Evolutionary conservation across 2,329 filamentous ascomycete genomes (phyloP).

Genomic region (Fusarium continuum): DNA sequence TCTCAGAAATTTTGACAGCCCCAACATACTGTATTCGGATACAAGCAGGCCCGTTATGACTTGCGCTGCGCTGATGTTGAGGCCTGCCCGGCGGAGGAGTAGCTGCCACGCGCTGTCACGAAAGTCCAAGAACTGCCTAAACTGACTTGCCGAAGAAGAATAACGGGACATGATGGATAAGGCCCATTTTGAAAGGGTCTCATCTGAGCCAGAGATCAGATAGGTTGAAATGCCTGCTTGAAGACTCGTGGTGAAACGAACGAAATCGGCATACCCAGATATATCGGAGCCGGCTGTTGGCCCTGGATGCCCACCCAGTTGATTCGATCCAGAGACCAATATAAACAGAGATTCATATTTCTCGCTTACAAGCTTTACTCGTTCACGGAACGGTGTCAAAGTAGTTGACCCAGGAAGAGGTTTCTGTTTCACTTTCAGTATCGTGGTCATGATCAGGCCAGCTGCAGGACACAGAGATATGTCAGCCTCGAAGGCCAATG

Average conservation of each 20-base stretch:
- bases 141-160: constrained; percentile 37
- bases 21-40: constrained; percentile 38
- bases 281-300: constrained; percentile 54
- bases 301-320: constrained; percentile 53
- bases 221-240: constrained; percentile 51
- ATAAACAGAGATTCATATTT: constrained; percentile 76
- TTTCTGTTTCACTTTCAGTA: constrained; percentile 77
- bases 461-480: constrained; percentile 74
- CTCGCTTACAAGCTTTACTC: constrained; percentile 60
- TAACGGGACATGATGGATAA: constrained; percentile 61
- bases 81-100: constrained; percentile 48
- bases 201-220: constrained; percentile 61
- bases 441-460: constrained; percentile 75
- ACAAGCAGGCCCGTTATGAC: constrained; percentile 44
- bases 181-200: constrained; percentile 64
- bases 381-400: constrained; percentile 61
- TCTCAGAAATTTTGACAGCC: constrained; percentile 46
- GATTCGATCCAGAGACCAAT: constrained; percentile 67
- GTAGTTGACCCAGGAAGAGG: constrained; percentile 64
- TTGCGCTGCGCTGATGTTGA: constrained; percentile 52
- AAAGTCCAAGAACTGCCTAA: constrained; percentile 50
- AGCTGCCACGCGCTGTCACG: constrained; percentile 54
- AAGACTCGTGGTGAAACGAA: constrained; percentile 57
- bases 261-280: constrained; percentile 59
- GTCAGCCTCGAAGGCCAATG: constrained; percentile 71